Evolutionary conservation across 768 basidiomycete species (phyloP), one percentile per base, ranked within the genome.

Genomic region (Hemileccinum impolitum): DNA sequence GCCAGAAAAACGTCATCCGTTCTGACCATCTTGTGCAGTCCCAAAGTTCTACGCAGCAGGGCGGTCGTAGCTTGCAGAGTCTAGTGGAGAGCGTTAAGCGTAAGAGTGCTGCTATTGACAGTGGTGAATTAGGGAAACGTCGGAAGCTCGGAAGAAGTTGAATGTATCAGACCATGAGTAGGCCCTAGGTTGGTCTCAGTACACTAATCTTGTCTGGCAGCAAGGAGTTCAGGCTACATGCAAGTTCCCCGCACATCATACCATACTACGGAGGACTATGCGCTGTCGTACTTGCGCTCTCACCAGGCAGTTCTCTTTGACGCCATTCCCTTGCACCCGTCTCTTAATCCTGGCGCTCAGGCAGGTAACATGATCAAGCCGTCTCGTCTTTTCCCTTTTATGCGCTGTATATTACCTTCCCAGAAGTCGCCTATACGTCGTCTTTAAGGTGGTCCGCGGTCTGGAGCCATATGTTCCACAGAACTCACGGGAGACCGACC

Each of bases 21-120:
- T 19, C 43, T 15, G 45, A 52, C 0, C 18, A 19, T 31, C 32
- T 39, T 40, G 21, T 13, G 11, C 41, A 12, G 8, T 19, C 48
- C 34, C 47, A 25, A n/a, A 26, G 25, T 1, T 14, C 17, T 12
- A 48, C 41, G 26, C 53, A 19, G 12, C 56, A 52, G 26, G 44
- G 35, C 10, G 48, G 55, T 26, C 69, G 68, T 38, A 77, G 70
- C 52, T 70, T 96, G 47, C 71, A 79, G 50, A 81, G 69, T 50
- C 72, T 98, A 32, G 90, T 94, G 28, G 87, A 90, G 60, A 90
- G 87, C 51, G 84, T 96, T 30, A 96, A 96, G 71, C 75, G 91
- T 48, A 94, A 89, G 67, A 85, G 79, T 50, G 59, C 63, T 12
- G 57, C 65, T 6, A 53, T 53, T 10, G 61, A 56, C n/a, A 51